Evolutionary conservation across 371 early-diverging fungal species (phyloP), one percentile per base, ranked within the genome.

Genomic region (Mucor irregularis): DNA sequence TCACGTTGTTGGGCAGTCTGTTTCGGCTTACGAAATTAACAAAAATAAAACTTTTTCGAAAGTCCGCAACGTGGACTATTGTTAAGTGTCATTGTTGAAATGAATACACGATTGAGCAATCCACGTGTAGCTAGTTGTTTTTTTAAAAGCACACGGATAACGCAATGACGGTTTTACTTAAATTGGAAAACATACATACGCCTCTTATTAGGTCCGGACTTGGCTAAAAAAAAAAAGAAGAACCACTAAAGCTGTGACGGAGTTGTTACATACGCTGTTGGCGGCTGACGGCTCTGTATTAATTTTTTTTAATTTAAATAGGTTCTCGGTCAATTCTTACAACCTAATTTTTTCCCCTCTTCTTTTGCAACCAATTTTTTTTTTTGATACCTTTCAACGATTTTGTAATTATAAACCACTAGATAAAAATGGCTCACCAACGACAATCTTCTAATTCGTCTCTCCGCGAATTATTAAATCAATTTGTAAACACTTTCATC

Each of bases 381-480:
- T 24, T 22, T 24, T 22, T 11, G 13, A 24, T 42, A 13, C 10
- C 10, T 22, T 14, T 42, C 19, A 24, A 21, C 3, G 10, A 22
- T 21, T 24, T 42, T 24, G 16, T 19, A 21, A 24, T 10, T 22
- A 14, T 17, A 19, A 40, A 5, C 8, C 4, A 34, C 34, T n/a
- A n/a, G n/a, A n/a, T n/a, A n/a, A n/a, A n/a, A 34, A 42, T 42
- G 42, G 24, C 24, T 42, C 35, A 35, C 13, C 35, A 35, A 35
- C 13, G 35, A 35, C 42, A 42, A 42, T 25, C 42, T 8, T 11
- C 19, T 4, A 28, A 52, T 28, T 42, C 42, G 16, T 40, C 42
- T 29, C 7, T 55, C 14, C 56, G 56, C 22, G 56, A 55, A 38
- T 30, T 55, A 37, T 37, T 55, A 29, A 47, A 26, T 55, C 56